Evolutionary conservation across 2,329 filamentous ascomycete genomes (phyloP), one percentile per base, ranked within the genome.

Genomic region (Colletotrichum destructivum): DNA sequence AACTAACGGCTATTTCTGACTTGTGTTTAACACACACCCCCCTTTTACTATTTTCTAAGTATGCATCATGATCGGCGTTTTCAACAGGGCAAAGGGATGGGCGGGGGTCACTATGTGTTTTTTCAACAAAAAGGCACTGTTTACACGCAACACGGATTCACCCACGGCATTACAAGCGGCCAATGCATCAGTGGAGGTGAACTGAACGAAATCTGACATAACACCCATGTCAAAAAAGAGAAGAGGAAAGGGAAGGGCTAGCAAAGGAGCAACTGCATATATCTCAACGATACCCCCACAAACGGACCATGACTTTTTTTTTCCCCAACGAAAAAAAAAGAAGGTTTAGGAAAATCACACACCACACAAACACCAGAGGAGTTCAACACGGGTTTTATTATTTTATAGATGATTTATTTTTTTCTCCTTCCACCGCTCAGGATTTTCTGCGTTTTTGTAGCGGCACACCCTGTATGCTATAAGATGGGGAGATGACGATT

Each of bases 241-340:
- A 73, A 66, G 52, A 56, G 73, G 71, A 70, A 74, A 72, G 42
- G 63, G 68, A 69, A 47, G 52, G 65, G 62, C 66, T 62, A 55
- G 56, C 61, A 67, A 66, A 61, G 60, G 75, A 74, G 71, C 73
- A 72, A 62, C 21, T 78, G 76, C 76, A 77, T 75, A 81, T 77
- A 83, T 82, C 81, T 83, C 81, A 83, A 82, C 81, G 81, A 83
- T 83, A 83, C 81, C 81, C 81, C 79, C 75, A 76, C 69, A 71
- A 52, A 74, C 61, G 68, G 71, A 74, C 71, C 57, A 68, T 52
- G 21, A 47, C 31, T 18, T 63, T 69, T 72, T 72, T 72, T 64
- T 38, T 66, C 65, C 65, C 47, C 69, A 67, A 59, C 60, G 60
- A 57, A 71, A 71, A 57, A 62, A 49, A 61, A 42, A n/a, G 47